A percentile compares a stretch with the other conserved stretches of the same genome.
These are phyloP conservation scores for Aspergillus pseudoterreus DNA, from an alignment of 2,329 filamentous ascomycete species.

Conservation along the genomic window DNA sequence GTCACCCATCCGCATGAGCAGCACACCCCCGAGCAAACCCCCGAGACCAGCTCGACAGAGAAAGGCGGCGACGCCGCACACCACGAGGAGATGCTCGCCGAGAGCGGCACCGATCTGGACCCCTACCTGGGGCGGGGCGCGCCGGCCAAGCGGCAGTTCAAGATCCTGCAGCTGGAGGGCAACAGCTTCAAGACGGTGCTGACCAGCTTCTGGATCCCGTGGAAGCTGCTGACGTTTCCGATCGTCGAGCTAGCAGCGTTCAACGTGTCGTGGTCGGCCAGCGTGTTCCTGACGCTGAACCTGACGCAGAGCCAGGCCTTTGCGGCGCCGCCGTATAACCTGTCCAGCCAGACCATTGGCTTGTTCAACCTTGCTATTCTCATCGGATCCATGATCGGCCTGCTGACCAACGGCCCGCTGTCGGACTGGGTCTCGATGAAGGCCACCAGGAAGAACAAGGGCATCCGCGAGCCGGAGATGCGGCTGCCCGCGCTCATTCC, in stretches of 20 bases:
- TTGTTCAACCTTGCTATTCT: conserved; percentile 58
- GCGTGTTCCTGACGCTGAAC: conserved; percentile 57
- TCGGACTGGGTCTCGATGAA: conserved; percentile 56
- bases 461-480: conserved; percentile 59
- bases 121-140: conserved; percentile 54
- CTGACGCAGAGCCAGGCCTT: conserved; percentile 57
- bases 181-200: conserved; percentile 44
- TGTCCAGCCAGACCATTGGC: conserved; percentile 45
- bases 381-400: conserved; percentile 52
- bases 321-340: conserved; percentile 54
- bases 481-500: conserved; percentile 55
- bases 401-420: conserved; percentile 53
- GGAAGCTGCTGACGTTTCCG: conserved; percentile 60
- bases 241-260: conserved; percentile 62
- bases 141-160: conserved; percentile 56
- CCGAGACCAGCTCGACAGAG: neutral
- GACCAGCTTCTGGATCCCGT: conserved; percentile 58
- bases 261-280: conserved; percentile 58
- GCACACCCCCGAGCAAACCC: neutral
- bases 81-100: neutral
- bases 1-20: conserved; percentile 1
- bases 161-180: conserved; percentile 48
- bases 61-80: neutral
- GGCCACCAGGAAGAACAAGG: conserved; percentile 51
- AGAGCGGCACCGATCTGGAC: conserved; percentile 35